phyloP scores from a whole-genome alignment of 768 basidiomycete species.

The Multifurca ochricompacta region DNA sequence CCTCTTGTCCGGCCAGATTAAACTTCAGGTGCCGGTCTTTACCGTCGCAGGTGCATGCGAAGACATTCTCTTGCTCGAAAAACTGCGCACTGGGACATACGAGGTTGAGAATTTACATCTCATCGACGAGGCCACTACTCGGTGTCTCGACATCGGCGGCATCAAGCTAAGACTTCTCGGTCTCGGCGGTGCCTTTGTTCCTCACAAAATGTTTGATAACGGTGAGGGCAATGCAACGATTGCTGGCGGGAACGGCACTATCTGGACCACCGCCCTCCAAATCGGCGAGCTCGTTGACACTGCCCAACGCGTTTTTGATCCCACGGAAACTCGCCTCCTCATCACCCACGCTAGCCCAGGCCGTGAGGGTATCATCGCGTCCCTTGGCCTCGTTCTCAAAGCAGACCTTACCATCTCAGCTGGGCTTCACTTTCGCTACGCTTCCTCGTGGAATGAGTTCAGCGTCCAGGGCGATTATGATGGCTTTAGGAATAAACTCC shows the following conservation, averaged over 20 bases:
- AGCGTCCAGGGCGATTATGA: conserved; percentile 87
- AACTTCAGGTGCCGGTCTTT: conserved; percentile 87
- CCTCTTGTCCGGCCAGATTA: conserved; percentile 83
- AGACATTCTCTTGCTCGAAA: conserved; percentile 89
- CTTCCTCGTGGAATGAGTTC: conserved; percentile 94
- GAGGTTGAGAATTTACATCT: conserved; percentile 85
- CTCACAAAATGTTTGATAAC: conserved; percentile 92
- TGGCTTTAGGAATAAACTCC: conserved; percentile 74
- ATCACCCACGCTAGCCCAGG: conserved; percentile 90
- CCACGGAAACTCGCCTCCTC: conserved; percentile 87
- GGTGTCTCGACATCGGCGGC: conserved; percentile 85
- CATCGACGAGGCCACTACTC: conserved; percentile 93
- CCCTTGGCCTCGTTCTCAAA: conserved; percentile 84
- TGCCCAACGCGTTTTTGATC: conserved; percentile 88
- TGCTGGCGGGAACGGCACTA: conserved; percentile 94
- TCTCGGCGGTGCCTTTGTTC: conserved; percentile 89
- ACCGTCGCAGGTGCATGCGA: conserved; percentile 98
- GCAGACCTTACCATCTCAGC: conserved; percentile 92
- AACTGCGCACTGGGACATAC: conserved; percentile 78
- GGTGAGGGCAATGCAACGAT: conserved; percentile 95
- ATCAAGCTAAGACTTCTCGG: conserved; percentile 92
- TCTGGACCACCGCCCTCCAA: conserved; percentile 98
- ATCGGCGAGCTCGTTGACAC: conserved; percentile 98
- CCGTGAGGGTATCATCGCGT: conserved; percentile 85
- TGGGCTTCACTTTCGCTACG: conserved; percentile 96